Base-by-base conservation (phyloP, 805 yeast genomes). In the Ogataea allantospora region DNA sequence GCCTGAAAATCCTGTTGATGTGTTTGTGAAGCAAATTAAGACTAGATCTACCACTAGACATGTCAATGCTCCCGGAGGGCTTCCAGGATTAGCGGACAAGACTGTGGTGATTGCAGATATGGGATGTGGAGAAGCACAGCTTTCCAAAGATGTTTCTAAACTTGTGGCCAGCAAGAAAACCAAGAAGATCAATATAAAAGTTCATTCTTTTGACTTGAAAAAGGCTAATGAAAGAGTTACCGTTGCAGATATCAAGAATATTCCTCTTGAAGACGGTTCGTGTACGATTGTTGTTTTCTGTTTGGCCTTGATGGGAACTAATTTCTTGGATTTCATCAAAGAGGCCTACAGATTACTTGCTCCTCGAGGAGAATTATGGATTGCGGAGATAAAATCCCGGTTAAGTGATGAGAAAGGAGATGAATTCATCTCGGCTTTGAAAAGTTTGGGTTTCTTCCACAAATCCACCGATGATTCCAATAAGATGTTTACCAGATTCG, bases 1-100 rank as follows among this genome's bases (percentile, higher is more conserved):
- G 99, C 99, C 99, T 3, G 96, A 91, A 63, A 93, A 93, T 55
- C 99, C 99, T 1, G 96, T 93, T n/a, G 83, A 88, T 62, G 83
- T 83, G 2, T 85, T 88, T 63, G 89, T 87, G 2, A 68, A 76
- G 7, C 86, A 83, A 53, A 71, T 93, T 39, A 76, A 76, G 43
- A 55, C 62, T 19, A 68, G 88, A 53, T 68, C 79, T 1, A 59
- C 68, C 9, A 82, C 73, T 54, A 80, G 82, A n/a, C 50, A 50
- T 40, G 78, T 88, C 4, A 87, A 83, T 60, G 95, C 97, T 0
- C 98, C 98, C 4, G 98, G 98, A 47, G 98, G 97, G 2, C 71
- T 89, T 38, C 96, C 96, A 1, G 95, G 93, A 13, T 57, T 78
- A 25, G 61, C 58, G 6, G 60, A 65, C n/a, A 63, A 77, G 39